Conservation (phyloP, 371 early-diverging fungal genomes). For the Mortierella sp. region DNA sequence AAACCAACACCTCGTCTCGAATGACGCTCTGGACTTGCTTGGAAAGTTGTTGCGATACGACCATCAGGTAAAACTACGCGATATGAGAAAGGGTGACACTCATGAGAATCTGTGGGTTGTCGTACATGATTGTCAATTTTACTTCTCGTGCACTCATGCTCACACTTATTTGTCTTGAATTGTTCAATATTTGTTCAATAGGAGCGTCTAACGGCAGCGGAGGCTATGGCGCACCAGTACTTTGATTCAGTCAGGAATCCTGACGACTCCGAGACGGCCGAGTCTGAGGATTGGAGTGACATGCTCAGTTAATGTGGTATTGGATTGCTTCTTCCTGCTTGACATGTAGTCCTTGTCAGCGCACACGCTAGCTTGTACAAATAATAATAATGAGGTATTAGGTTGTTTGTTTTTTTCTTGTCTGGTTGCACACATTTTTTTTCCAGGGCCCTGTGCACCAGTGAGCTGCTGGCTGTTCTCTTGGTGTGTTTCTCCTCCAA, state of each 20-base stretch:
- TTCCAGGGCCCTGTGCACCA: constrained; percentile 1
- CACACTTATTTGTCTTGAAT: background rate
- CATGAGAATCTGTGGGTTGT: background rate
- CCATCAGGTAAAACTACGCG: constrained; percentile 78
- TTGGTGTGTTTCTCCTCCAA: background rate
- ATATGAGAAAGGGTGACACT: background rate
- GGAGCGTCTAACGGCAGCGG: constrained; percentile 95
- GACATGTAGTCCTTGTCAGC: background rate
- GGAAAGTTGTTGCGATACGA: constrained; percentile 96
- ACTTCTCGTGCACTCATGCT: background rate
- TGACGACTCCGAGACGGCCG: constrained; percentile 27
- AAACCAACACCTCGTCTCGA: constrained; percentile 88
- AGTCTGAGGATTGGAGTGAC: constrained; percentile 41
- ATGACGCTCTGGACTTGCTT: constrained; percentile 93
- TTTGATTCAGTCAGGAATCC: constrained; percentile 73
- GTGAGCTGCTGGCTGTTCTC: background rate
- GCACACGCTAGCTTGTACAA: background rate
- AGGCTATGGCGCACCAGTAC: constrained; percentile 96
- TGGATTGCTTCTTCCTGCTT: background rate
- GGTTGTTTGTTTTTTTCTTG: background rate
- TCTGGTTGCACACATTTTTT: constrained; percentile 6
- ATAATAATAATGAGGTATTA: background rate
- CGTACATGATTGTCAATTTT: background rate
- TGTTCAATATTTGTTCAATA: constrained; percentile 8
- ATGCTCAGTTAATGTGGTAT: constrained; percentile 16